Evolutionary conservation across 345 rosid species (phyloP), one percentile per base, ranked within the genome.

Genomic region (Arabis hirsuta): DNA sequence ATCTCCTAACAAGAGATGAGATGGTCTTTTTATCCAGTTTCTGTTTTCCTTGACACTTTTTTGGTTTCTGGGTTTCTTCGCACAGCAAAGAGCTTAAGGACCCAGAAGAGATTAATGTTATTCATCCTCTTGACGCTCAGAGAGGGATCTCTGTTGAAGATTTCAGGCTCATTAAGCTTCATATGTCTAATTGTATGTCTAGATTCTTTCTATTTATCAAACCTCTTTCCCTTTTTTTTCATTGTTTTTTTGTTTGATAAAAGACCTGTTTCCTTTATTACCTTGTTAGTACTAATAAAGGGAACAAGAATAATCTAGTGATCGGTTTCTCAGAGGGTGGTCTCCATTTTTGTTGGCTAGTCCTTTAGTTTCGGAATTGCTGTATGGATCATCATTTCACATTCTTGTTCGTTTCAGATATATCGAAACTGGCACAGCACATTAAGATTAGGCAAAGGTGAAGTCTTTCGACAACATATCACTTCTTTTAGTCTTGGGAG

Each of bases 391-490:
- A 47, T 82, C 50, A 51, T 45, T 65, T 27, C 52, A 38, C 44
- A 56, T 41, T 65, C 41, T 80, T 45, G 41, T 32, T 62, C 45
- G 16, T 58, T 75, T 36, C 86, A 95, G 99, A 87, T 84, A 86
- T 95, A 79, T 67, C 78, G 62, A 90, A 76, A 76, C 78, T 95
- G 89, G 97, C 96, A 44, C 96, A 90, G 38, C 61, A 68, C 70
- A 92, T 86, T 64, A 95, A 91, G 87, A 91, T 95, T 65, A 84
- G 97, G 82, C 97, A 90, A 85, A 95, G 97, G 99, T 91, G 74
- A 71, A 85, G 58, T 61, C 68, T 83, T 74, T 46, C 7, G 32
- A 55, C 9, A 16, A 1, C 38, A 52, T 62, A 22, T 22, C 38
- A 8, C 12, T 6, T 12, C 55, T 62, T 0, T 22, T 48, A 50